Evolutionary conservation across 1,284 basidiomycete species (phyloP).

Genomic region (Cutaneotrichosporon sp.): DNA sequence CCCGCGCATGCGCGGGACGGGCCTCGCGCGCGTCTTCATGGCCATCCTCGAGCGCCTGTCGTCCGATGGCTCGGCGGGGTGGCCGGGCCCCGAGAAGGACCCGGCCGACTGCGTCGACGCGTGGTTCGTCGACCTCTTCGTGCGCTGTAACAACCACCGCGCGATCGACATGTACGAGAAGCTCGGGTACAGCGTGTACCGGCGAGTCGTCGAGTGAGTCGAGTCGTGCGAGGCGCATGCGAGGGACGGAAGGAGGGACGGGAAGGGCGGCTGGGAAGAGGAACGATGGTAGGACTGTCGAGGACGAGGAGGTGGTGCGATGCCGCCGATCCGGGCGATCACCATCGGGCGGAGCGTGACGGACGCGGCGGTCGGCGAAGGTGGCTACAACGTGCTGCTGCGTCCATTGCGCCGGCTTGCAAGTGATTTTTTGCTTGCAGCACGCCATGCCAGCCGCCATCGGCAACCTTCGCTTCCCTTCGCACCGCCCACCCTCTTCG

Average conservation of each 20-base stretch:
- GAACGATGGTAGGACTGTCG: neutral
- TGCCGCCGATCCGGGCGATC: neutral
- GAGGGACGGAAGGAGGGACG: neutral
- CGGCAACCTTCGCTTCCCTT: neutral
- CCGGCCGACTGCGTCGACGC: constrained; percentile 44
- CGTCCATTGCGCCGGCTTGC: too few species aligned
- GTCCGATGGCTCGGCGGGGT: constrained; percentile 26
- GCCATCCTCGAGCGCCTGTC: constrained; percentile 45
- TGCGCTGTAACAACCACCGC: constrained; percentile 52
- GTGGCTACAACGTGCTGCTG: too few species aligned
- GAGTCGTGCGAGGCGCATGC: neutral
- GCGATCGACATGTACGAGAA: constrained; percentile 54
- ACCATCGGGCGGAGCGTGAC: neutral
- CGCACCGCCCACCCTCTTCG: too few species aligned
- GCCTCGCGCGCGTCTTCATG: constrained; percentile 52
- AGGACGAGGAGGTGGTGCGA: neutral
- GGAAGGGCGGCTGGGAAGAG: neutral
- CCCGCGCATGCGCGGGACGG: constrained; percentile 45
- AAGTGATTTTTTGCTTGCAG: neutral
- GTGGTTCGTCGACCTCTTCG: constrained; percentile 55
- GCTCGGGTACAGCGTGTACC: constrained; percentile 53
- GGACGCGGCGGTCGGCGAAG: too few species aligned
- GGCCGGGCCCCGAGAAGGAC: constrained; percentile 13
- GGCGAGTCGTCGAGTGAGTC: constrained; percentile 54
- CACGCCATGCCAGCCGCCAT: neutral